Evolutionary conservation across 441 rosid genomes (phyloP), one percentile per base, ranked within the genome.

Genomic region (Francoa sonchifolia): DNA sequence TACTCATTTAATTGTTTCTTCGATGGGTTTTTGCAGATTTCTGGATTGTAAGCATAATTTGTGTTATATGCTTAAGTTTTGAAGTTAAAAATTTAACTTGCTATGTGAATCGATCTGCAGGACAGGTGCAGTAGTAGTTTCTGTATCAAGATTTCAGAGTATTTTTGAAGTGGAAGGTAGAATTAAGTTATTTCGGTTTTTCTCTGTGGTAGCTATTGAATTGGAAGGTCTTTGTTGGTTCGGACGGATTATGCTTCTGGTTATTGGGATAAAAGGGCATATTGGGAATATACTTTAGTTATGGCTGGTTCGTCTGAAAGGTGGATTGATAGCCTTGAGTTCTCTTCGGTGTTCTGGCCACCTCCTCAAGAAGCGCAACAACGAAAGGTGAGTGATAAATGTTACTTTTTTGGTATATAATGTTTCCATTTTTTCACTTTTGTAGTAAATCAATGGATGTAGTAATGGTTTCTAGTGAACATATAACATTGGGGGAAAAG

Each of bases 271-370:
- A 36, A 32, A 39, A 47, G 35, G 41, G 52, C 40, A 23, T 38
- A 12, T 48, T 30, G 54, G 50, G 44, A 12, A 29, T 28, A 14
- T 20, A 22, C 12, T 19, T 35, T 48, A 27, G 40, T 3, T 26
- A 83, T 83, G 93, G 88, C 87, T 45, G 68, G 42, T 65, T 67
- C 79, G 39, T 72, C 83, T 18, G 96, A 73, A 76, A 76, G 88
- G 55, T 86, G 99, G 99, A 82, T 77, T 48, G 96, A 86, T 66
- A 82, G 96, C 41, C 94, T 86, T 58, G 83, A 76, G 39, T 78
- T 62, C 67, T 86, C 99, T 8, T 90, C 93, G 16, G 63, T 90
- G 62, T 82, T 86, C 56, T 65, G 95, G 82, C 75, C 83, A 61
- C 85, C 96, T 0, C 96, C 99, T 3, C 82, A 65, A 21, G 99